phyloP scores from a whole-genome alignment of 164 flowering plant species.

The Cinnamomum chago region DNA sequence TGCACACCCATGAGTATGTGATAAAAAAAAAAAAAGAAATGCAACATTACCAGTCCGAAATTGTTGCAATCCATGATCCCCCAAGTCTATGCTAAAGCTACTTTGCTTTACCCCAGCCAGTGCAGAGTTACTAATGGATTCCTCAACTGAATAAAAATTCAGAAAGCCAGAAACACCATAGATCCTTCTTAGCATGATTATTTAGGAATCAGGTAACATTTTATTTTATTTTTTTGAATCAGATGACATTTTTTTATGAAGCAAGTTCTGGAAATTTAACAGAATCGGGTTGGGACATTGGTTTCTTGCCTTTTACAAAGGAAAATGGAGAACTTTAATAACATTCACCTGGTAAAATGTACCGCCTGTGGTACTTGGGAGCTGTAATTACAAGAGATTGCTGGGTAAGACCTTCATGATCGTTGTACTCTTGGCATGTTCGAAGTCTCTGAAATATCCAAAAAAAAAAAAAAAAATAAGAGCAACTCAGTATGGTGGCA shows the following conservation, averaged over 20 bases:
- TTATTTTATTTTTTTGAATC: conserved; percentile 2
- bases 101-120: conserved; percentile 33
- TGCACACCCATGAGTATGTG: no score
- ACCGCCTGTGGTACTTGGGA: conserved; percentile 79
- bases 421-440: conserved; percentile 71
- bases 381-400: conserved; percentile 65
- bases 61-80: conserved; percentile 52
- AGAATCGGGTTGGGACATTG: background rate
- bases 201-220: conserved; percentile 13
- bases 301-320: background rate
- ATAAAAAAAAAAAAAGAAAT: background rate
- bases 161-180: background rate
- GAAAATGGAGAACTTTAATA: background rate
- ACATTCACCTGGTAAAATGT: conserved; percentile 67
- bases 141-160: conserved; percentile 43
- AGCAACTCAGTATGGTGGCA: background rate
- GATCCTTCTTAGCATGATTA: background rate
- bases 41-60: conserved; percentile 46
- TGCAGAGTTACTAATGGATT: conserved; percentile 43
- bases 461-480: background rate
- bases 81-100: conserved; percentile 54
- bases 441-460: conserved; percentile 52
- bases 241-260: conserved; percentile 30
- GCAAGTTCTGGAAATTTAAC: conserved; percentile 40
- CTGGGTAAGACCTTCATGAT: conserved; percentile 65